Evolutionary conservation across 2,329 filamentous ascomycete genomes (phyloP), one percentile per base, ranked within the genome.

Genomic region (Verruconis gallopava): DNA sequence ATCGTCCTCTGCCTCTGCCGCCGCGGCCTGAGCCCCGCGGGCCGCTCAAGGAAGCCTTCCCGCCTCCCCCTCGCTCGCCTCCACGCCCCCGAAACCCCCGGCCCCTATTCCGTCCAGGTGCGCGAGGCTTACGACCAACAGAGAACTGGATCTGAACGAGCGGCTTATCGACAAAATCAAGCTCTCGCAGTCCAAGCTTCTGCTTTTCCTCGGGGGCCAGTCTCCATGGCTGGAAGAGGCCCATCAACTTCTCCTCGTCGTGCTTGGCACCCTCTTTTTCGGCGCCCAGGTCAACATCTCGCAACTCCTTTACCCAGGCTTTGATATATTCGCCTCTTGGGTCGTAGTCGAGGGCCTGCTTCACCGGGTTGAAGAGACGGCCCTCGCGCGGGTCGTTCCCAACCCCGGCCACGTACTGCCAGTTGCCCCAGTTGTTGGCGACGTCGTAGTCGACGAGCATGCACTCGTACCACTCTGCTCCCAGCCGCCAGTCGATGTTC

Each of bases 391-490:
- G 83, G 49, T 89, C 82, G 48, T 86, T 88, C 5, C 84, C 83
- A 0, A 89, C 81, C 0, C 83, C 83, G 0, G 82, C 72, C 1
- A 84, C 74, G 47, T 89, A 89, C 56, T 86, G 81, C 83, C 82
- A 88, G 51, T 85, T 86, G 6, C 77, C 77, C 81, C 81, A 89
- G 50, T 88, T 88, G 45, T 71, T 80, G 12, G 72, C 75, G 0
- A 81, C 70, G 50, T 89, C 83, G 54, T 88, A 85, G 55, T 91
- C 84, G 21, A 79, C 66, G 3, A 88, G 67, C 53, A 81, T 64
- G 54, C 71, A 74, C 55, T 89, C 83, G 53, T 88, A 89, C 80
- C 81, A 89, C 55, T 88, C 83, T 0, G 82, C 84, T 0, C 83
- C 84, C 12, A 83, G 69, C 0, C 81, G 73, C 84, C 84, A 91